phyloP scores from a whole-genome alignment of 148 eudicot genomes.

The Silene conica region DNA sequence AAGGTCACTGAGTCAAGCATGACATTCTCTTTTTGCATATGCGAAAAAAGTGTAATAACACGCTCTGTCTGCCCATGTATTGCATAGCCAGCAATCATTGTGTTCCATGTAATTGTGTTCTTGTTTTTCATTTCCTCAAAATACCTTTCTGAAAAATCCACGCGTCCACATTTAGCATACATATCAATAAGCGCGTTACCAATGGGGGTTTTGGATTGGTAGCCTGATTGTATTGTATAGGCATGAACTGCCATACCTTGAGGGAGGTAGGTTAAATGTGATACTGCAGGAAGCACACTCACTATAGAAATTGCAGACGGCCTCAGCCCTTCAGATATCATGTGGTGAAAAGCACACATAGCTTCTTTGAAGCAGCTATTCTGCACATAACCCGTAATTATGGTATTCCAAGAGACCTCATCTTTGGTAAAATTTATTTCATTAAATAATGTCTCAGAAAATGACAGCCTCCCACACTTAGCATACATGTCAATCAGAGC shows the following conservation, averaged over 20 bases:
- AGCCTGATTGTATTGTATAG: conserved; percentile 39
- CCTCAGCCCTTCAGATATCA: conserved; percentile 41
- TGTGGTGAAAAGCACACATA: conserved; percentile 37
- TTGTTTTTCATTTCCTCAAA: conserved; percentile 47
- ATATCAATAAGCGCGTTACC: conserved; percentile 61
- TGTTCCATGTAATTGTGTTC: conserved; percentile 65
- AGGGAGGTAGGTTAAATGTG: conserved; percentile 42
- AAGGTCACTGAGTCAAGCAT: conserved; percentile 49
- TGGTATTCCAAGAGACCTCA: conserved; percentile 58
- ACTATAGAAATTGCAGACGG: conserved; percentile 54
- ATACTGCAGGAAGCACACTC: conserved; percentile 58
- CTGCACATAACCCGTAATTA: conserved; percentile 53
- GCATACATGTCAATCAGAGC: conserved; percentile 72
- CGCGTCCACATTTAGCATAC: conserved; percentile 69
- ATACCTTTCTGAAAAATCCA: conserved; percentile 45
- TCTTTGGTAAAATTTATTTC: conserved; percentile 36
- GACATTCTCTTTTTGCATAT: conserved; percentile 40
- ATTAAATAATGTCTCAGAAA: conserved; percentile 48
- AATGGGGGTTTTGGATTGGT: conserved; percentile 38
- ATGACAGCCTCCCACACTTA: conserved; percentile 43
- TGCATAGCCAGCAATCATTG: conserved; percentile 60
- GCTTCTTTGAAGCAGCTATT: conserved; percentile 48
- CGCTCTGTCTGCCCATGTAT: conserved; percentile 46
- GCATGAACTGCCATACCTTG: conserved; percentile 55
- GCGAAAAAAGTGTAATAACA: conserved; percentile 45